Base-by-base conservation (phyloP, 2,329 filamentous ascomycete species). In the Xylaria sp. region DNA sequence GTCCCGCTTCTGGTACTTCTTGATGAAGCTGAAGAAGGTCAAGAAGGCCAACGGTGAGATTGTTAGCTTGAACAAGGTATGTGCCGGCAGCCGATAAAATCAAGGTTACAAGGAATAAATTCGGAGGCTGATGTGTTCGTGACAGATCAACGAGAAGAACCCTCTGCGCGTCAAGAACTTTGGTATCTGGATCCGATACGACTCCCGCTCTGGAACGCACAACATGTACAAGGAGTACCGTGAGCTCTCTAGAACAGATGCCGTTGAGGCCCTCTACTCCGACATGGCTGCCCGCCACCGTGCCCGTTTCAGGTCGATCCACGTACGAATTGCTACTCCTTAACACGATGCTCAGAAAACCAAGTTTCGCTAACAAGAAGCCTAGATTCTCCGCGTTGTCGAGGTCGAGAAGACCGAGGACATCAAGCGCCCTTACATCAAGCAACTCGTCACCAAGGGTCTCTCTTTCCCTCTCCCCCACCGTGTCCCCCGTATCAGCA, bases 171-270 rank as follows among this genome's bases (percentile, higher is more conserved):
- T 99, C 90, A 99, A 99, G 94, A 99, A 98, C 93, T 98, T 99
- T 84, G 96, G 96, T 84, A 91, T 99, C 90, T 99, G 97, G 97
- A 92, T 99, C 87, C 94, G 97, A 83, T 99, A 99, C 89, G 95
- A 99, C 88, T 99, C 97, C 73, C 95, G 96, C 85, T 98, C 96
- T 80, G 96, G 96, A 80, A 99, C 96, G 80, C 96, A 99, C 94
- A 99, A 99, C 92, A 99, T 99, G 96, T 99, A 99, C 93, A 98
- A 98, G 92, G 96, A 99, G 92, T 98, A 98, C 92, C 93, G 96
- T 83, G 96, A 98, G 90, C 93, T 98, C 90, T 95, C 93, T 83
- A 90, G 96, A 85, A 93, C 92, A 81, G 95, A 96, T 78, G 96
- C 96, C 76, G 95, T 98, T 81, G 93, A 98, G 86, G 86, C 95